Conservation (phyloP, 768 basidiomycete species). For the Kwoniella bestiolae region DNA sequence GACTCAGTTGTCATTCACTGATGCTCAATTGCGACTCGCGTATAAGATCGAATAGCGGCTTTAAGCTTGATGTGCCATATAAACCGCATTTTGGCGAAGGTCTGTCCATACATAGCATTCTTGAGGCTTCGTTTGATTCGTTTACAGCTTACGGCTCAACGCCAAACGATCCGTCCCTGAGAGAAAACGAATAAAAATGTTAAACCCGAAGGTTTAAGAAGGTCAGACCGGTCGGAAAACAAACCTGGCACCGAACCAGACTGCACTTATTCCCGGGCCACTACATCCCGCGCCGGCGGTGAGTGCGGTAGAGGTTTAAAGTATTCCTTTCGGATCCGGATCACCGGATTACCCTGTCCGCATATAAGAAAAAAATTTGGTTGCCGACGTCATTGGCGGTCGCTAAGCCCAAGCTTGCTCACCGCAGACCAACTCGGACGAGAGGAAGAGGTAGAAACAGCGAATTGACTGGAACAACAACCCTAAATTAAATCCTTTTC, state of each 20-base stretch:
- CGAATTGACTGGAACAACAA: not conserved
- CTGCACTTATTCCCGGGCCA: not conserved
- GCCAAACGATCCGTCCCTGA: too few relatives aligned
- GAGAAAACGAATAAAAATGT: too few relatives aligned
- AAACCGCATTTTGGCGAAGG: too few relatives aligned
- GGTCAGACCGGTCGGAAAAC: not conserved
- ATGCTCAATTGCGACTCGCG: too few relatives aligned
- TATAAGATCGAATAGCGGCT: too few relatives aligned
- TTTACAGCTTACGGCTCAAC: too few relatives aligned
- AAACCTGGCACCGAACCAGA: not conserved
- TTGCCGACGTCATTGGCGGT: not conserved
- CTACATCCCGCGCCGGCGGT: conserved; percentile 3
- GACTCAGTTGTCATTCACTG: too few relatives aligned
- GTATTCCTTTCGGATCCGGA: not conserved
- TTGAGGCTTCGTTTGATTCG: too few relatives aligned
- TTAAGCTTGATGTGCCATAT: too few relatives aligned
- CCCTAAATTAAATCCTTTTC: not conserved
- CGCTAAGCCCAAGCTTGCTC: not conserved
- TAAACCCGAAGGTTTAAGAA: too few relatives aligned
- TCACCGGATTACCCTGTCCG: not conserved
- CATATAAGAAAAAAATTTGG: not conserved
- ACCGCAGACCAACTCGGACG: not conserved
- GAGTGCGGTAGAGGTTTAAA: not conserved
- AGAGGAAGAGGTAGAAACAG: not conserved
- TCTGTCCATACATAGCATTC: too few relatives aligned